Percentiles rank a stretch among this genome's conserved stretches.
Conservation (phyloP, 495 filamentous ascomycete species). For the Hypoxylon fragiforme region DNA sequence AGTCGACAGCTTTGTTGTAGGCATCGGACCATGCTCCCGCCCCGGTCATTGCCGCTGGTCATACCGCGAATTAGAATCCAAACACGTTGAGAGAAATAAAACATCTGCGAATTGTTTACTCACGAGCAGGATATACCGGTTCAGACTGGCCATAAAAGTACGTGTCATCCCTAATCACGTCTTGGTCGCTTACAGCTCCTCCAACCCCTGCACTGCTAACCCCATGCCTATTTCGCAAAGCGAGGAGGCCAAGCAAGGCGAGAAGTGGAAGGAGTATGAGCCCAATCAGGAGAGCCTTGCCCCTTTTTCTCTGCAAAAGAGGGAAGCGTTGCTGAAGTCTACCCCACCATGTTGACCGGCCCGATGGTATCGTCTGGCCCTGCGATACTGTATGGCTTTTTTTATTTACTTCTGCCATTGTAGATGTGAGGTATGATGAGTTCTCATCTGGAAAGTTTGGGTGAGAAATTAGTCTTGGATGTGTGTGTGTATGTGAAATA, state of each 20-base stretch:
- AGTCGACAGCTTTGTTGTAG: constrained; percentile 71
- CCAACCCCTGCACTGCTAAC: background rate
- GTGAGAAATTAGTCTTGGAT: no score
- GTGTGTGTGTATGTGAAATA: no score
- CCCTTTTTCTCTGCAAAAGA: constrained; percentile 44
- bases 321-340: constrained; percentile 43
- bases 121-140: constrained; percentile 82
- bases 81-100: background rate
- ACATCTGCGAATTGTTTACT: constrained; percentile 60
- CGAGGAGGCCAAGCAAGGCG: constrained; percentile 34
- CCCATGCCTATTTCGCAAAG: constrained; percentile 24
- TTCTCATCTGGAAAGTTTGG: constrained; percentile 19
- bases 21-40: constrained; percentile 69
- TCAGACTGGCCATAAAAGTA: constrained; percentile 63
- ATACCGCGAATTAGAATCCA: constrained; percentile 30
- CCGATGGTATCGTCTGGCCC: constrained; percentile 14
- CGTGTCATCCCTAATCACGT: constrained; percentile 45
- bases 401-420: constrained; percentile 20
- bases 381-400: constrained; percentile 12
- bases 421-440: background rate
- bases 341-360: constrained; percentile 36
- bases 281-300: constrained; percentile 39
- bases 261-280: constrained; percentile 42
- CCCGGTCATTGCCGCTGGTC: constrained; percentile 60
- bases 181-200: constrained; percentile 24